A percentile compares a stretch with the other conserved stretches of the same genome.
phyloP scores from a whole-genome alignment of 192 early-diverging fungal species.

The Gonapodya prolifera region DNA sequence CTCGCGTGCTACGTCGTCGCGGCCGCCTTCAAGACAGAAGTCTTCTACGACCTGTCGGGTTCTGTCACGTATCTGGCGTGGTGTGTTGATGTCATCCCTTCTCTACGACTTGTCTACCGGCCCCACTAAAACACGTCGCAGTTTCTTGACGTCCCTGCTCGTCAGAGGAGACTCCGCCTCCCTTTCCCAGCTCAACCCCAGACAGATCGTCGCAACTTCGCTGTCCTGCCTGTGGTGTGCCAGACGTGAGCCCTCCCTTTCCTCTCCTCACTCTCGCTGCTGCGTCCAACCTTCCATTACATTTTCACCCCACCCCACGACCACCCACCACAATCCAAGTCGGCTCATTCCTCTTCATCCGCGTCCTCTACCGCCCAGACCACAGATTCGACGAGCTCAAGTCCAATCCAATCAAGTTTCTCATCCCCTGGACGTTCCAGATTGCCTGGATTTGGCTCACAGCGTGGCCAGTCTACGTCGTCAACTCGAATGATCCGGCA shows the following conservation, averaged over 20 bases:
- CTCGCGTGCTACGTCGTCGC: constrained; percentile 26
- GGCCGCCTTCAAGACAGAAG: constrained; percentile 24
- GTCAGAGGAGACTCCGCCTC: constrained; percentile 3
- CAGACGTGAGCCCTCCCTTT: too few species aligned
- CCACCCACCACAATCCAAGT: constrained; percentile 19
- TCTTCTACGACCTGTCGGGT: constrained; percentile 31
- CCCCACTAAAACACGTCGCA: too few species aligned
- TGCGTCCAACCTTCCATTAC: too few species aligned
- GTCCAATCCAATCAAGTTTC: constrained; percentile 23
- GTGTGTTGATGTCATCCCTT: too few species aligned
- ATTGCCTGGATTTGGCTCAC: constrained; percentile 41
- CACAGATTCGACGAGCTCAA: constrained; percentile 33
- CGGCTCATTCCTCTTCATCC: constrained; percentile 28
- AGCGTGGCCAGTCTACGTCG: constrained; percentile 25
- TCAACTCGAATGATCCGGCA: constrained; percentile 21
- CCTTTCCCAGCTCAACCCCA: constrained; percentile 10
- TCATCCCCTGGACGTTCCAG: constrained; percentile 31
- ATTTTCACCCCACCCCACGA: too few species aligned
- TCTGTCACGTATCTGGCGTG: constrained; percentile 28
- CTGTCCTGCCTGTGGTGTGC: constrained; percentile 26
- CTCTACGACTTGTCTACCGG: too few species aligned
- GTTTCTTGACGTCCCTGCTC: constrained; percentile 27
- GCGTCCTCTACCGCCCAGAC: constrained; percentile 10
- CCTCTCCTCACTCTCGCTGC: too few species aligned
- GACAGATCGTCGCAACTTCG: constrained; percentile 26